These are phyloP conservation scores for Arthroderma sp. DNA, from an alignment of 2,329 filamentous ascomycete genomes.

Conservation along the genomic window DNA sequence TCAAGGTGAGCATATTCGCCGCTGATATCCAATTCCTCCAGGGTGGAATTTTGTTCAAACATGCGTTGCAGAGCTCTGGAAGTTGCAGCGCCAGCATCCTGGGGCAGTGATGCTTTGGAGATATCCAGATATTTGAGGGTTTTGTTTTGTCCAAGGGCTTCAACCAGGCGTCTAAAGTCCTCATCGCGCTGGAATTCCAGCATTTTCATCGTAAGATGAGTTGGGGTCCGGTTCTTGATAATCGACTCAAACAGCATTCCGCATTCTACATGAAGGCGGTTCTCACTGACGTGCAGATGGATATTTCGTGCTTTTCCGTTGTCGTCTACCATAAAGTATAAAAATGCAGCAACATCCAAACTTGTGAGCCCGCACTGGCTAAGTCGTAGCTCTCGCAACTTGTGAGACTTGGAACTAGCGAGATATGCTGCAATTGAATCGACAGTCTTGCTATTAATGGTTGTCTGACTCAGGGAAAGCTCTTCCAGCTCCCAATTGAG, in stretches of 20 bases:
- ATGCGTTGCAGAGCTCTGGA: constrained; percentile 50
- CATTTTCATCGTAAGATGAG: constrained; percentile 52
- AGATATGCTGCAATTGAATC: constrained; percentile 54
- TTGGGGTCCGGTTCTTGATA: constrained; percentile 43
- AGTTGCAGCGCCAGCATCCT: constrained; percentile 54
- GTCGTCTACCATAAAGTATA: constrained; percentile 47
- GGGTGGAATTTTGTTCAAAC: constrained; percentile 53
- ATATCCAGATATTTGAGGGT: constrained; percentile 54
- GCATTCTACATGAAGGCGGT: constrained; percentile 34
- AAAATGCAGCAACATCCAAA: constrained; percentile 49
- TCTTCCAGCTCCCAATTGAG: constrained; percentile 55
- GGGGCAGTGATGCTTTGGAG: constrained; percentile 55
- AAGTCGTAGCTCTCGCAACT: constrained; percentile 48
- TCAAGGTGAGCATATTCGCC: constrained; percentile 61
- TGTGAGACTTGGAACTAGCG: constrained; percentile 45
- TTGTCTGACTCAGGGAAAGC: constrained; percentile 50
- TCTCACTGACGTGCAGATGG: constrained; percentile 54
- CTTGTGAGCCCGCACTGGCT: constrained; percentile 56
- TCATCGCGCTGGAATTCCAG: constrained; percentile 55
- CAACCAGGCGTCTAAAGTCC: constrained; percentile 49
- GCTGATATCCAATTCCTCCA: constrained; percentile 56
- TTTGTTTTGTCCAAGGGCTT: constrained; percentile 49
- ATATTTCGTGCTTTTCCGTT: constrained; percentile 41
- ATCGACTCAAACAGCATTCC: constrained; percentile 32
- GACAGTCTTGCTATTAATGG: constrained; percentile 48